Evolutionary conservation across 257 asterid genomes (phyloP).

Genomic region (Gardenia jasminoides): DNA sequence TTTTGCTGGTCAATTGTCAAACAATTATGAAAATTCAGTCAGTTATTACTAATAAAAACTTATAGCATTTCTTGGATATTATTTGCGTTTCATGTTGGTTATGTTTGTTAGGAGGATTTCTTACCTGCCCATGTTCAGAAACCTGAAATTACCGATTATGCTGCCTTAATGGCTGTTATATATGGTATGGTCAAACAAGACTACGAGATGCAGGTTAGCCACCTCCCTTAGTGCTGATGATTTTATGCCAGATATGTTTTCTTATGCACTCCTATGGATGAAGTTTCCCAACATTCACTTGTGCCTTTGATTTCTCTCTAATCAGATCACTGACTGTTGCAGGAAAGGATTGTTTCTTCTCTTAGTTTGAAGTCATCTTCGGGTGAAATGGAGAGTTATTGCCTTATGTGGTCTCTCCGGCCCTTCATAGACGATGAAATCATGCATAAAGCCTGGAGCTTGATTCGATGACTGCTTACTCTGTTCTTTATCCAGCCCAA

Average conservation of each 20-base stretch:
- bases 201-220: conserved; percentile 76
- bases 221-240: not conserved
- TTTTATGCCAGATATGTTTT: not conserved
- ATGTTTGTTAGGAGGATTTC: conserved; percentile 33
- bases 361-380: conserved; percentile 57
- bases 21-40: not conserved
- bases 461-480: conserved; percentile 26
- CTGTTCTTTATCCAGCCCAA: not conserved
- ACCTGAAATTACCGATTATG: conserved; percentile 49
- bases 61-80: not conserved
- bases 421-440: conserved; percentile 75
- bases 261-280: not conserved
- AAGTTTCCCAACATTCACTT: not conserved
- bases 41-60: too few species aligned
- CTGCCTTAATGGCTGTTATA: conserved; percentile 56
- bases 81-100: not conserved
- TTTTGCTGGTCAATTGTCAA: not conserved
- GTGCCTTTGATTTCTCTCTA: not conserved
- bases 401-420: conserved; percentile 83
- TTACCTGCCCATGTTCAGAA: conserved; percentile 26
- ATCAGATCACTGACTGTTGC: conserved; percentile 4
- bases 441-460: conserved; percentile 63
- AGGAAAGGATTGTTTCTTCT: conserved; percentile 64
- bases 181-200: conserved; percentile 76
- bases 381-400: conserved; percentile 73